phyloP scores from a whole-genome alignment of 2,329 filamentous ascomycete species.

The Cadophora sp. region DNA sequence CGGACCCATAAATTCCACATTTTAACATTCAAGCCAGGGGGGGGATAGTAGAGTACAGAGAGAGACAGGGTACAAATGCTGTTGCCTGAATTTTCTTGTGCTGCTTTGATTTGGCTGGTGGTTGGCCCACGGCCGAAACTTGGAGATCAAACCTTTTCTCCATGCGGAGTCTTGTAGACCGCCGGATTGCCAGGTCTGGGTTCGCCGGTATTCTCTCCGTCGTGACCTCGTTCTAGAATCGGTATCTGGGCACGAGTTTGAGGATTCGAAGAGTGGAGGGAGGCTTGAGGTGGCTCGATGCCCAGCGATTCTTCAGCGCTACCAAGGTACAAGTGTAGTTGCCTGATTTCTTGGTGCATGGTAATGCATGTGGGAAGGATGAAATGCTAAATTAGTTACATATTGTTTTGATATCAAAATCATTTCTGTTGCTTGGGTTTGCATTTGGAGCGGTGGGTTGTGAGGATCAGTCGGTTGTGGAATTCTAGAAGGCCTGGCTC shows the following conservation, averaged over 20 bases:
- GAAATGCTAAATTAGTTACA: too few relatives aligned
- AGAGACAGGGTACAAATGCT: constrained; percentile 7
- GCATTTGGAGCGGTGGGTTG: too few relatives aligned
- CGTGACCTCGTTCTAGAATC: background rate
- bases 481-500: too few relatives aligned
- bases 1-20: too few relatives aligned
- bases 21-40: too few relatives aligned
- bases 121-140: background rate
- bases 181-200: background rate
- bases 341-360: constrained; percentile 3
- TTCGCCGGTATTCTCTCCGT: background rate
- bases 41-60: too few relatives aligned
- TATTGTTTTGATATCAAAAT: too few relatives aligned
- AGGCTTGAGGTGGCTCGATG: background rate
- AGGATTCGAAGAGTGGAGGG: background rate
- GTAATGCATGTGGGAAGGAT: too few relatives aligned
- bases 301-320: background rate
- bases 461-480: too few relatives aligned
- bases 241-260: background rate
- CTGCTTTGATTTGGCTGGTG: background rate
- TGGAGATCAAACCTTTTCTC: constrained; percentile 1
- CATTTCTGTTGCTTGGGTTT: too few relatives aligned
- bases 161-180: background rate
- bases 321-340: constrained; percentile 8
- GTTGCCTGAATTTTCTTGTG: constrained; percentile 10